phyloP scores from a whole-genome alignment of 176 grass and related monocot species.

The Pharus latifolius region DNA sequence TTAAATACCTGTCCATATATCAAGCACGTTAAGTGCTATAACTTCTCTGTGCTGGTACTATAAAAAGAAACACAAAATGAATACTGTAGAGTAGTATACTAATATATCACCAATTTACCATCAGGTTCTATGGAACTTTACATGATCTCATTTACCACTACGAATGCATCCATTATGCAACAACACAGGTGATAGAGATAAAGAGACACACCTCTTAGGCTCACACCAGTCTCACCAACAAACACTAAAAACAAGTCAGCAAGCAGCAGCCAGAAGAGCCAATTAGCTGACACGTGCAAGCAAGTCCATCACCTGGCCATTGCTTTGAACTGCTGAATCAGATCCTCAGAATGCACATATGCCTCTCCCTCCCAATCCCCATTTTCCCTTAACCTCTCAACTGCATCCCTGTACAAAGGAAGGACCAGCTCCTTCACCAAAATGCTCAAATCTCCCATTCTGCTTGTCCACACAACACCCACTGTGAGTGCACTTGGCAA shows the following conservation, averaged over 20 bases:
- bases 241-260: background rate
- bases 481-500: slow-evolving; percentile 27
- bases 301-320: slow-evolving; percentile 5
- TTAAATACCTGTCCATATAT: background rate
- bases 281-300: background rate
- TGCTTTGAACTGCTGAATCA: slow-evolving; percentile 29
- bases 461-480: slow-evolving; percentile 35
- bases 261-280: background rate
- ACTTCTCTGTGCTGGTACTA: background rate
- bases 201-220: background rate
- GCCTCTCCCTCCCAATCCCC: background rate
- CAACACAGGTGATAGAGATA: background rate
- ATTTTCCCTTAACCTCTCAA: slow-evolving; percentile 1
- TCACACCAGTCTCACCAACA: background rate
- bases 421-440: slow-evolving; percentile 21
- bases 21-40: background rate
- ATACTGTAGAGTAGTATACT: background rate
- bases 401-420: slow-evolving; percentile 26
- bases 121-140: background rate
- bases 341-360: slow-evolving; percentile 12
- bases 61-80: background rate
- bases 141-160: background rate
- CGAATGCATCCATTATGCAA: background rate
- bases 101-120: background rate
- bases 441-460: slow-evolving; percentile 25